Conservation (phyloP, 2,329 filamentous ascomycete species). For the Exophiala dermatitidis region DNA sequence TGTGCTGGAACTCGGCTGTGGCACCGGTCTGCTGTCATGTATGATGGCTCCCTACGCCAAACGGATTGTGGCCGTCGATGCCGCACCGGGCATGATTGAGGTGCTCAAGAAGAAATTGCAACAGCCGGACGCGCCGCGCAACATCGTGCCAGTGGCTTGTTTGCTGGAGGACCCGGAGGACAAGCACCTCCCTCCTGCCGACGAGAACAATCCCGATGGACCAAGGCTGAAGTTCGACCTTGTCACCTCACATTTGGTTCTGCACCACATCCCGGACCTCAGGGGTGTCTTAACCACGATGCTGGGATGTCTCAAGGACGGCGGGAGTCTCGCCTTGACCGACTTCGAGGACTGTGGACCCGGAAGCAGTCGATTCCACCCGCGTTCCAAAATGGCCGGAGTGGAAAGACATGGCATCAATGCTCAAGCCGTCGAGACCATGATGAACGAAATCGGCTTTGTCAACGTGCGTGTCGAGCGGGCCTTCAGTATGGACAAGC, state of each 20-base stretch:
- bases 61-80: conserved; percentile 48
- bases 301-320: conserved; percentile 41
- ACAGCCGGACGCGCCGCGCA: conserved; percentile 30
- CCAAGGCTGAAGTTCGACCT: conserved; percentile 44
- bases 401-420: conserved; percentile 50
- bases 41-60: conserved; percentile 44
- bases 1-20: conserved; percentile 52
- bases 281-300: conserved; percentile 40
- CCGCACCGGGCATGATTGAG: conserved; percentile 49
- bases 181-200: conserved; percentile 34
- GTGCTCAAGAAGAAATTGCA: conserved; percentile 43
- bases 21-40: conserved; percentile 50
- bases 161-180: conserved; percentile 47
- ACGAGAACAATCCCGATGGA: conserved; percentile 28
- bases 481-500: conserved; percentile 46
- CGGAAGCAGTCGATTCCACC: conserved; percentile 48
- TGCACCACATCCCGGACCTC: conserved; percentile 50
- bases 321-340: conserved; percentile 47
- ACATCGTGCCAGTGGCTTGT: conserved; percentile 43
- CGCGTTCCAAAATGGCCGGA: conserved; percentile 45
- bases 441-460: conserved; percentile 46
- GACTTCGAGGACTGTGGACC: conserved; percentile 53
- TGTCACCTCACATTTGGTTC: conserved; percentile 47
- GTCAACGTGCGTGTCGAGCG: conserved; percentile 42
- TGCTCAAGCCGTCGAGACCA: conserved; percentile 35